These are phyloP conservation scores for Cucurbita pepo DNA, from an alignment of 306 rosid species.

Conservation along the genomic window DNA sequence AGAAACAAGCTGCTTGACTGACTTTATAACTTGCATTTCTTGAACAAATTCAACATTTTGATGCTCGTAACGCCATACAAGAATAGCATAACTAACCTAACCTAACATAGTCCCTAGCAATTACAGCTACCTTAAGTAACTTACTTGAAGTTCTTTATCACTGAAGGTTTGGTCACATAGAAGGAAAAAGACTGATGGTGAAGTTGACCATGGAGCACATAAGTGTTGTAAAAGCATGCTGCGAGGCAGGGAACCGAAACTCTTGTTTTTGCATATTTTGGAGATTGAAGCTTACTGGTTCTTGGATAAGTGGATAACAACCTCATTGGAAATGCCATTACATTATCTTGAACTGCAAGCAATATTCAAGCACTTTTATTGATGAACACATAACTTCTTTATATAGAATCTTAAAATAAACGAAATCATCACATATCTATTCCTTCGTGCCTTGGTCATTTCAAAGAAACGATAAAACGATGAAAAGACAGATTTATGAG, in stretches of 20 bases:
- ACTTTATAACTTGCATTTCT: background rate
- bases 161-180: conserved; percentile 21
- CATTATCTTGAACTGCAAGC: conserved; percentile 2
- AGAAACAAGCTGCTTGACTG: background rate
- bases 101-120: background rate
- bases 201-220: conserved; percentile 12
- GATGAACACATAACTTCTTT: background rate
- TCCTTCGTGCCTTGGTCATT: background rate
- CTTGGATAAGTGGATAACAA: conserved; percentile 14
- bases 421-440: background rate
- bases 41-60: background rate
- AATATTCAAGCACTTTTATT: background rate
- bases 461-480: background rate
- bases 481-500: background rate
- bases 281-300: conserved; percentile 15
- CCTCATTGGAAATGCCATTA: conserved; percentile 17
- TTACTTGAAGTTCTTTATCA: conserved; percentile 36
- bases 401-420: background rate
- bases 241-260: conserved; percentile 11
- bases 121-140: conserved; percentile 7
- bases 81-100: background rate
- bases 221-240: conserved; percentile 18
- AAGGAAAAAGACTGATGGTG: conserved; percentile 17
- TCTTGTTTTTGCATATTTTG: conserved; percentile 14
- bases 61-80: background rate